A percentile compares a stretch with the other conserved stretches of the same genome.
Conservation (phyloP, 1,284 basidiomycete genomes). For the Rhodotorula sp. region DNA sequence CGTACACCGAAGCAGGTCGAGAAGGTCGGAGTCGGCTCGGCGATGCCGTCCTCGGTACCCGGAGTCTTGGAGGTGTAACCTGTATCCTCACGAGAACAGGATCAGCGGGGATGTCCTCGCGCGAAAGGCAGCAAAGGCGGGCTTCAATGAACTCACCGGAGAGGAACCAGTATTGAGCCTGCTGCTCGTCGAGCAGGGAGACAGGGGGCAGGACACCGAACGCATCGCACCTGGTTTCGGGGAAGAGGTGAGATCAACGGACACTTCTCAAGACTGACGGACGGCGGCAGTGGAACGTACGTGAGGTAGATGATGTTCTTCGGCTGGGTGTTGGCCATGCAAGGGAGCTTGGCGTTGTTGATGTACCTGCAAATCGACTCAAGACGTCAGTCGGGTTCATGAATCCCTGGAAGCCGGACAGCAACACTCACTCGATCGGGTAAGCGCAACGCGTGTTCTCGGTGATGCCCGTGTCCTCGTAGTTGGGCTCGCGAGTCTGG, state of each 20-base stretch:
- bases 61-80: slow-evolving; percentile 46
- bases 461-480: slow-evolving; percentile 78
- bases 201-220: slow-evolving; percentile 98
- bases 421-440: slow-evolving; percentile 67
- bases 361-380: slow-evolving; percentile 58
- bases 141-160: background rate
- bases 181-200: slow-evolving; percentile 84
- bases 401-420: slow-evolving; percentile 2
- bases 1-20: slow-evolving; percentile 67
- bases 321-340: slow-evolving; percentile 76
- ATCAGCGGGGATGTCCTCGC: background rate
- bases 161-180: slow-evolving; percentile 76
- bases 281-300: background rate
- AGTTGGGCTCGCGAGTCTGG: slow-evolving; percentile 79
- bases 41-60: slow-evolving; percentile 88
- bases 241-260: slow-evolving; percentile 5
- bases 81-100: background rate
- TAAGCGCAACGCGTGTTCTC: slow-evolving; percentile 99
- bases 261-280: background rate
- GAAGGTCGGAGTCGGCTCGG: slow-evolving; percentile 98
- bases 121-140: background rate
- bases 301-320: slow-evolving; percentile 46
- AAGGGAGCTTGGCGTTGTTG: slow-evolving; percentile 91
- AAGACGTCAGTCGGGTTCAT: background rate
- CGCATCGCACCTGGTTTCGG: slow-evolving; percentile 86